A percentile compares a stretch with the other conserved stretches of the same genome.
Evolutionary conservation across 1,284 basidiomycete genomes (phyloP).

Genomic region (Moesziomyces globuligerus): DNA sequence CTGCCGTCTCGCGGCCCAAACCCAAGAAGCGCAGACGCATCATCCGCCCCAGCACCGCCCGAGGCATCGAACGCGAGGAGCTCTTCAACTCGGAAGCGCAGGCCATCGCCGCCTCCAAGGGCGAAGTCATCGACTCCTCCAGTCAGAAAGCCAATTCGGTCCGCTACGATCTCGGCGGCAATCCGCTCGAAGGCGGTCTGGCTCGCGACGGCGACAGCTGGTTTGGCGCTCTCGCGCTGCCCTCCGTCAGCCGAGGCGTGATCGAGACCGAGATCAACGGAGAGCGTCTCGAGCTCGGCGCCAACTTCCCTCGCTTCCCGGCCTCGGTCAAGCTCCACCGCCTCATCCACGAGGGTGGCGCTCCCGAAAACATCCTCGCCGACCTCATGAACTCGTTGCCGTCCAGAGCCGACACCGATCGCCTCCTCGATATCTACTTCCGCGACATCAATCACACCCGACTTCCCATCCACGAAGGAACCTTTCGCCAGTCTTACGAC

Average conservation of each 20-base stretch:
- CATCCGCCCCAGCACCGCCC: constrained; percentile 43
- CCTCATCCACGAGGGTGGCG: constrained; percentile 63
- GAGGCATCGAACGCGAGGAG: constrained; percentile 61
- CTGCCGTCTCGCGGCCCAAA: constrained; percentile 20
- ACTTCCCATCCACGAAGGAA: constrained; percentile 86
- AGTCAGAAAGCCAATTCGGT: constrained; percentile 16
- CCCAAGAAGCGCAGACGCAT: constrained; percentile 43
- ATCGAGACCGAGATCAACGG: constrained; percentile 63
- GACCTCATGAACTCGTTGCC: constrained; percentile 61
- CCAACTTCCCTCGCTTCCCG: constrained; percentile 60
- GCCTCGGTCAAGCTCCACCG: constrained; percentile 59
- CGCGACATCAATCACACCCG: constrained; percentile 86
- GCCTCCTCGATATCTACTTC: constrained; percentile 62
- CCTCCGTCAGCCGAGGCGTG: constrained; percentile 58
- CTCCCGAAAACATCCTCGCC: constrained; percentile 52
- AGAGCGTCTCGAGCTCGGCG: constrained; percentile 60
- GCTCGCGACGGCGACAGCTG: constrained; percentile 60
- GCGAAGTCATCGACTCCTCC: constrained; percentile 45
- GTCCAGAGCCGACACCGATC: constrained; percentile 47
- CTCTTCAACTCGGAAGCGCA: constrained; percentile 54
- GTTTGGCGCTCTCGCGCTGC: constrained; percentile 63
- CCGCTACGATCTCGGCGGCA: constrained; percentile 46
- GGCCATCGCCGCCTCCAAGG: constrained; percentile 45
- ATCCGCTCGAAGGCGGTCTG: constrained; percentile 59
- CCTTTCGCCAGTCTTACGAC: constrained; percentile 82